These are phyloP conservation scores for Cetraspora pellucida DNA, from an alignment of 192 early-diverging fungal species.

Conservation along the genomic window DNA sequence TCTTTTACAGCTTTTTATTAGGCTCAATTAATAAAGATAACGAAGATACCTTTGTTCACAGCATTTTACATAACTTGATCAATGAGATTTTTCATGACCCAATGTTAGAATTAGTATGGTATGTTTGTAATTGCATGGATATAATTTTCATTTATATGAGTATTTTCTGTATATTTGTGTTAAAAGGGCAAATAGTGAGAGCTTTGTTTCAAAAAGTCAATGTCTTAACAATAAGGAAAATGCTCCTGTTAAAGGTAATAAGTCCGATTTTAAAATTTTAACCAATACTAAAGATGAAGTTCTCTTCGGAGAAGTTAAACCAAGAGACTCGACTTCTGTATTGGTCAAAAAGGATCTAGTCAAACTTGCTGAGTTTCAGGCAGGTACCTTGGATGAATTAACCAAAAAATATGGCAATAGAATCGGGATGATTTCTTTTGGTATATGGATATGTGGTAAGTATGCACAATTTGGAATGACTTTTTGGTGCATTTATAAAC, in stretches of 20 bases:
- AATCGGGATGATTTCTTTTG: constrained; percentile 9
- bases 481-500: constrained; percentile 24
- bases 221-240: constrained; percentile 12
- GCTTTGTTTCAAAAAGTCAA: constrained; percentile 4
- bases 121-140: constrained; percentile 19
- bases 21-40: constrained; percentile 18
- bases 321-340: constrained; percentile 21
- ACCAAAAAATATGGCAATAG: constrained; percentile 6
- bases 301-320: constrained; percentile 13
- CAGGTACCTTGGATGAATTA: constrained; percentile 1
- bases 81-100: constrained; percentile 20
- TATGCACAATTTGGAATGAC: constrained; percentile 12
- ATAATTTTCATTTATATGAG: constrained; percentile 14
- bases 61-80: constrained; percentile 22
- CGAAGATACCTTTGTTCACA: constrained; percentile 18
- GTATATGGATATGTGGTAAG: constrained; percentile 21
- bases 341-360: constrained; percentile 25
- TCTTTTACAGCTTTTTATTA: constrained; percentile 20
- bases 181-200: constrained; percentile 31
- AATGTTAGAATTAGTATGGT: constrained; percentile 28
- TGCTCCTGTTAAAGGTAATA: constrained; percentile 22
- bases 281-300: constrained; percentile 10
- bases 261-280: constrained; percentile 11
- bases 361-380: constrained; percentile 11
- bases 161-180: background rate